Base-by-base conservation (phyloP, 2,329 filamentous ascomycete genomes). In the Calcarisporium arbuscula region DNA sequence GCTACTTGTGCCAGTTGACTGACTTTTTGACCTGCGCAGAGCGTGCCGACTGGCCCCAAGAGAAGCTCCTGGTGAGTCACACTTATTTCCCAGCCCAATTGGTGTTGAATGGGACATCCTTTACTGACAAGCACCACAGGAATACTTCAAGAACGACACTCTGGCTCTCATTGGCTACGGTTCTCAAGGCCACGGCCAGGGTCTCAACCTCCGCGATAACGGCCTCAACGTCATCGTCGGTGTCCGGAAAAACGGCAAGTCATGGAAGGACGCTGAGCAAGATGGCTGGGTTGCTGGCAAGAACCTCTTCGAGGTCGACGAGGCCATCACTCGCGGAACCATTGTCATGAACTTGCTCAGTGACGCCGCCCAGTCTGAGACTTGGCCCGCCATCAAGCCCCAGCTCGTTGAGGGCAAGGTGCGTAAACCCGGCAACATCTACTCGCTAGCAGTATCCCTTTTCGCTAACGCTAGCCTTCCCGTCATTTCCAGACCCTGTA, bases 111-210 rank as follows among this genome's bases (percentile, higher is more conserved):
- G 19, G 19, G n/a, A n/a, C 22, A n/a, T 19, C 15, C 21, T 29
- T 14, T 28, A 27, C 41, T 47, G 28, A 39, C 35, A 32, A 16
- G 16, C 18, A 32, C 32, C 52, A 94, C 51, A 95, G 85, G 87
- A 96, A 49, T 98, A 90, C 82, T 98, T 98, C 85, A 96, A 96
- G 80, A 80, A 98, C 72, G 92, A 98, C 70, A 96, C 90, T 52
- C 86, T 98, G 55, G 92, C 92, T 60, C 84, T 98, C 60, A 98
- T 98, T 67, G 92, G 92, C 64, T 98, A 98, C 71, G 92, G 74
- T 57, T 95, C 89, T 47, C 89, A 95, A 74, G 92, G 92, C 57
- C 92, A 98, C 77, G 92, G 92, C 52, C 92, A 98, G 74, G 94
- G 92, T 65, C 86, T 98, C 47, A 98, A 98, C 80, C 85, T 98